Evolutionary conservation across 805 yeast species (phyloP).

Genomic region (Scheffersomyces spartinae): DNA sequence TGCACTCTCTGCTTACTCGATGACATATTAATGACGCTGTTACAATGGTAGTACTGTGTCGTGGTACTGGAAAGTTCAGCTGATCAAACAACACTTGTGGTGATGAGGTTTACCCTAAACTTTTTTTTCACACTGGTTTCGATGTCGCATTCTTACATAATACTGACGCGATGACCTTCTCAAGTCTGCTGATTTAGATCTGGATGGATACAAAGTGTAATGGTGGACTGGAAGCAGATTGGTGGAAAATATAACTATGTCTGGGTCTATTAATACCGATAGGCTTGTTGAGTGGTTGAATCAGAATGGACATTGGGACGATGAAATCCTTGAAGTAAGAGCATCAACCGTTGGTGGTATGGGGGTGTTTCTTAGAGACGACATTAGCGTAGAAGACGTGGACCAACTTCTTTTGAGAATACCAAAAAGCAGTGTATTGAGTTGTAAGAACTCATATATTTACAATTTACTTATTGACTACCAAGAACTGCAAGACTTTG

Average conservation of each 20-base stretch:
- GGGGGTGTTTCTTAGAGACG: slow-evolving; percentile 50
- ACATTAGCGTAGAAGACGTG: slow-evolving; percentile 11
- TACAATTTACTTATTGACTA: slow-evolving; percentile 58
- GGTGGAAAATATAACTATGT: no score
- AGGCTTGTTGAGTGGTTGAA: slow-evolving; percentile 42
- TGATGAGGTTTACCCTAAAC: no score
- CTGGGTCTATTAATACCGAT: slow-evolving; percentile 9
- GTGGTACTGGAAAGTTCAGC: no score
- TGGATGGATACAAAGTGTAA: no score
- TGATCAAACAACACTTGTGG: no score
- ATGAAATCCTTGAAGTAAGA: slow-evolving; percentile 31
- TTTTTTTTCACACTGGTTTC: no score
- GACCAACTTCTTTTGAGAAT: slow-evolving; percentile 38
- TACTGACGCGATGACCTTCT: no score
- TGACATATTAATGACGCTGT: slow-evolving; percentile 54
- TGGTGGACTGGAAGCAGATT: no score
- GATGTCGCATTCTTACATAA: no score
- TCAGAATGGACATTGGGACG: slow-evolving; percentile 44
- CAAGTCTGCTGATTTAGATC: no score
- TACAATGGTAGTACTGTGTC: no score
- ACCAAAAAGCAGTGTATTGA: slow-evolving; percentile 48
- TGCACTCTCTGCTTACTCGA: slow-evolving; percentile 54
- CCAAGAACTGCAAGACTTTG: no score
- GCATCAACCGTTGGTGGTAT: slow-evolving; percentile 49
- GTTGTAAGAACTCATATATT: slow-evolving; percentile 48